phyloP scores from a whole-genome alignment of 1,284 basidiomycete genomes.

The Apiotrichum mycotoxinovorans region DNA sequence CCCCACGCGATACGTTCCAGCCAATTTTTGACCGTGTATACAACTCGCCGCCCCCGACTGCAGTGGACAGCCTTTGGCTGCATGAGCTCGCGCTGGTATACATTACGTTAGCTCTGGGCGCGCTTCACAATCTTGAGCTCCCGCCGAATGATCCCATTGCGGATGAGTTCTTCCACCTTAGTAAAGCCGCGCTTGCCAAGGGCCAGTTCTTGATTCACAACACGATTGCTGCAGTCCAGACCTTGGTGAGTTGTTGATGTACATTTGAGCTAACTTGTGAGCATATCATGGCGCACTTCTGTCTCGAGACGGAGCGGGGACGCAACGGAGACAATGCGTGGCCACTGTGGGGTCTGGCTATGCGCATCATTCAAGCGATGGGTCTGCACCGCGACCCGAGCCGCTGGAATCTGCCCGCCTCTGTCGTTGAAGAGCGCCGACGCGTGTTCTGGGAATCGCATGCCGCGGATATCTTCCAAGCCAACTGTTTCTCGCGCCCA shows the following conservation, averaged over 20 bases:
- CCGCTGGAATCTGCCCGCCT: slow-evolving; percentile 32
- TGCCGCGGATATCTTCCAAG: slow-evolving; percentile 31
- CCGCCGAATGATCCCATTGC: slow-evolving; percentile 32
- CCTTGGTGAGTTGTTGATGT: slow-evolving; percentile 17
- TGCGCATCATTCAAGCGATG: slow-evolving; percentile 41
- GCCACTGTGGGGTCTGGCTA: slow-evolving; percentile 41
- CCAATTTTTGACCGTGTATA: slow-evolving; percentile 24
- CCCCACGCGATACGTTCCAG: slow-evolving; percentile 22
- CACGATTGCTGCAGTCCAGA: slow-evolving; percentile 35
- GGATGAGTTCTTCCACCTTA: slow-evolving; percentile 28
- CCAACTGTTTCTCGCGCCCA: slow-evolving; percentile 35
- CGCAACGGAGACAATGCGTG: slow-evolving; percentile 39
- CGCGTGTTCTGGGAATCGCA: slow-evolving; percentile 38
- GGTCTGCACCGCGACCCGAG: slow-evolving; percentile 40
- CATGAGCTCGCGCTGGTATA: slow-evolving; percentile 35
- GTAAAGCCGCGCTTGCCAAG: slow-evolving; percentile 30
- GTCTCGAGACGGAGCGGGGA: slow-evolving; percentile 32
- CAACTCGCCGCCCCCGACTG: background rate
- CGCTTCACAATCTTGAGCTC: slow-evolving; percentile 36
- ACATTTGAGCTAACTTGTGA: slow-evolving; percentile 2
- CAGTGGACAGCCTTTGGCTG: background rate
- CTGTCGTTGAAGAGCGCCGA: slow-evolving; percentile 33
- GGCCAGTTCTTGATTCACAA: slow-evolving; percentile 34
- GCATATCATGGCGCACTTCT: slow-evolving; percentile 29
- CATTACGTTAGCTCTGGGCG: slow-evolving; percentile 34